Base-by-base conservation (phyloP, 768 basidiomycete genomes). In the Exsudoporus frostii region DNA sequence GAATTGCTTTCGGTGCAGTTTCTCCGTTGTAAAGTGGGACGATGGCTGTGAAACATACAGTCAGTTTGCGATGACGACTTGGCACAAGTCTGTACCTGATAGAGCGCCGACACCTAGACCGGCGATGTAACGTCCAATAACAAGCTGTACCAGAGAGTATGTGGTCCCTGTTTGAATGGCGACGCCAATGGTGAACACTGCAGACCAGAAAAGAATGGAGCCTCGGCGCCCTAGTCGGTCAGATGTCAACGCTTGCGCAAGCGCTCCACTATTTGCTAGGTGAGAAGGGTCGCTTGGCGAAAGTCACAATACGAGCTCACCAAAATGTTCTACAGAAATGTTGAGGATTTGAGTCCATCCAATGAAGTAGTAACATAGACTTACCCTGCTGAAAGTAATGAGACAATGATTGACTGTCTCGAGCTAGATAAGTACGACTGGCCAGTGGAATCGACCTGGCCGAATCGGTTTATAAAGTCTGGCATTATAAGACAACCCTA, bases 401-500 rank as follows among this genome's bases (percentile, higher is more conserved):
- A 90, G 0, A 88, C 88, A 49, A 90, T 90, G 45, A 90, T 85
- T 0, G 85, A 86, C 62, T 89, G 85, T 33, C 86, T 75, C 24
- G 81, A 79, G 53, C 79, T 79, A 3, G 83, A 80, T 10, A 92
- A 70, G 53, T 79, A 72, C 45, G 71, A 71, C 32, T 70, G 57
- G 4, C 85, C 86, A 55, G 80, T 63, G 3, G 65, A 60, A 44
- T 70, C 76, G 4, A 75, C 47, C 60, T 82, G 72, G 30, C 87
- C 88, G 62, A 90, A 90, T 13, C 86, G 80, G 48, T 71, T 58
- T 59, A 88, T 76, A 66, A 90, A 90, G 65, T 90, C 87, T 8
- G 80, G 80, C 85, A 89, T 89, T 53, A 90, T 88, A 30, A 90
- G 69, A 61, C 86, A 88, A 76, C 88, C 88, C 82, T 85, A 61